These are phyloP conservation scores for Protomyces inundatus DNA, from an alignment of 1,139 yeast genomes.

Conservation along the genomic window DNA sequence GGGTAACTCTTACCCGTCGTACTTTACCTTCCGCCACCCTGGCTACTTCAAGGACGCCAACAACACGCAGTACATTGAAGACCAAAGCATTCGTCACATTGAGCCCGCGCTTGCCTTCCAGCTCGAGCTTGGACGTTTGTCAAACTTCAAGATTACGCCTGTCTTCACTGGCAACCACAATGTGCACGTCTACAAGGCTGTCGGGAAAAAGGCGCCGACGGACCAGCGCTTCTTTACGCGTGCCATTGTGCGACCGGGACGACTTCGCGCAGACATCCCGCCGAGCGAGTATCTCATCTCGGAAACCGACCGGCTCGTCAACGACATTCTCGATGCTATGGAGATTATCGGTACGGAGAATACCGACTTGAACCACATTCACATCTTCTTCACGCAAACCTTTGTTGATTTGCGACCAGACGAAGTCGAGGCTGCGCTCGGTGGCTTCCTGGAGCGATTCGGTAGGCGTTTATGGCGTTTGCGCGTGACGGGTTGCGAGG, in stretches of 20 bases:
- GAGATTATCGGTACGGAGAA: constrained; percentile 92
- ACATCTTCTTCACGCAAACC: constrained; percentile 91
- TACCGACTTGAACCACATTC: constrained; percentile 92
- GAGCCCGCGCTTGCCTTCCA: constrained; percentile 99
- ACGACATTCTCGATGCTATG: constrained; percentile 88
- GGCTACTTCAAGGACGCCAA: constrained; percentile 50
- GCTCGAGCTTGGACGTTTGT: constrained; percentile 86
- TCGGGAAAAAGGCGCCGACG: constrained; percentile 86
- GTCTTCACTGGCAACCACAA: constrained; percentile 95
- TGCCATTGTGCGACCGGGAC: constrained; percentile 95
- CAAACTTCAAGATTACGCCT: constrained; percentile 90
- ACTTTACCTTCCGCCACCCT: constrained; percentile 92
- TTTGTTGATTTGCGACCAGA: constrained; percentile 80
- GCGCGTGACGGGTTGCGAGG: constrained; percentile 95
- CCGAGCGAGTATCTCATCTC: constrained; percentile 91
- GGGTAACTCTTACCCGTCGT: constrained; percentile 85
- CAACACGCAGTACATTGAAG: constrained; percentile 40
- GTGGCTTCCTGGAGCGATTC: constrained; percentile 93
- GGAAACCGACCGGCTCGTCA: constrained; percentile 92
- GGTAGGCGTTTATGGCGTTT: constrained; percentile 96
- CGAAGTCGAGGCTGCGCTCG: constrained; percentile 96
- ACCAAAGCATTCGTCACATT: constrained; percentile 90
- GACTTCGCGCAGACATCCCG: constrained; percentile 84
- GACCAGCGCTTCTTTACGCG: constrained; percentile 95
- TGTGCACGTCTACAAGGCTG: constrained; percentile 93